Conservation (phyloP, 768 basidiomycete species). For the Termitomyces titanicus region DNA sequence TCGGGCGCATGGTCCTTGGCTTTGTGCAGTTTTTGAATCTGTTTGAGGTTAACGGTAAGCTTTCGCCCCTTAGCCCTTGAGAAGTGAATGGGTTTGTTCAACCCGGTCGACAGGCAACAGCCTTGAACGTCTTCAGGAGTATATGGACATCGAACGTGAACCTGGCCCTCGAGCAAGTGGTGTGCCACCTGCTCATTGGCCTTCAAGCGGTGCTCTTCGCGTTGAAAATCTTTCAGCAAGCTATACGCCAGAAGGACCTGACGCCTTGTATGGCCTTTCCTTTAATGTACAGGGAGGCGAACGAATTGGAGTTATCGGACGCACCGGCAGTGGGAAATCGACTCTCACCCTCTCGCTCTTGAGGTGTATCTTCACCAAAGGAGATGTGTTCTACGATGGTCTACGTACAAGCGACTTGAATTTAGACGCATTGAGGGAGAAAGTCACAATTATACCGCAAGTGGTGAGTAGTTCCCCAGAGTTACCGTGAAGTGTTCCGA, state of each 20-base stretch:
- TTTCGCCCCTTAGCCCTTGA: background rate
- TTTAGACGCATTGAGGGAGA: conserved; percentile 48
- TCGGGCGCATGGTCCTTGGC: conserved; percentile 50
- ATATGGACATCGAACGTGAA: conserved; percentile 56
- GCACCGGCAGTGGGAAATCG: conserved; percentile 29
- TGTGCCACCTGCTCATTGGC: conserved; percentile 63
- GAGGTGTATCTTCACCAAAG: conserved; percentile 52
- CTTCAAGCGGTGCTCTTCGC: conserved; percentile 24
- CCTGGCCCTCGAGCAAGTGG: conserved; percentile 28
- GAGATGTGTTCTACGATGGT: conserved; percentile 54
- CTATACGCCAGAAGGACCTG: conserved; percentile 38
- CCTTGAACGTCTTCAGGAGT: conserved; percentile 66
- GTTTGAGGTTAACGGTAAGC: conserved; percentile 39
- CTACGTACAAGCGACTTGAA: conserved; percentile 43
- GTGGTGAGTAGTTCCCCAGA: conserved; percentile 22
- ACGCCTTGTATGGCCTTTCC: conserved; percentile 31
- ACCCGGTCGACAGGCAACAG: conserved; percentile 17
- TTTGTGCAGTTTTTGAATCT: conserved; percentile 37
- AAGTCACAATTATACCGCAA: conserved; percentile 58
- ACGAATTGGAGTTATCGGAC: conserved; percentile 43
- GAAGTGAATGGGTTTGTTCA: background rate
- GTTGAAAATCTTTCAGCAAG: conserved; percentile 31
- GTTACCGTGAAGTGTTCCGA: background rate
- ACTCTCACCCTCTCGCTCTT: conserved; percentile 54
- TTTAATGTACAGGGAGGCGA: conserved; percentile 52